phyloP scores from a whole-genome alignment of 495 filamentous ascomycete genomes.

The Geopyxis carbonaria region DNA sequence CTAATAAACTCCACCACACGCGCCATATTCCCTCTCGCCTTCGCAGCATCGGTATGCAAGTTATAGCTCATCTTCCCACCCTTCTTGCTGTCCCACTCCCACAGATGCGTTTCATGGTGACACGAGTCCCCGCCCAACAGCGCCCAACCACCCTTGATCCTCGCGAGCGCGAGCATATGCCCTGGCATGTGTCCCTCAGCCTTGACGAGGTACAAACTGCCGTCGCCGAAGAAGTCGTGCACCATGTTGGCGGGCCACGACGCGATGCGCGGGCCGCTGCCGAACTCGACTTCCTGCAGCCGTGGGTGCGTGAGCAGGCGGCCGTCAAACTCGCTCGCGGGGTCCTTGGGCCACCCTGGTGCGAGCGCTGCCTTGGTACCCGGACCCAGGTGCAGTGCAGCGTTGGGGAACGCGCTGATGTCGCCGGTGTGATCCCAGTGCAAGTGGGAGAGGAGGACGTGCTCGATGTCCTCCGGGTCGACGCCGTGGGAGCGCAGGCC shows the following conservation, averaged over 20 bases:
- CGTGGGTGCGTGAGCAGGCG: conserved; percentile 30
- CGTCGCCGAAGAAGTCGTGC: conserved; percentile 45
- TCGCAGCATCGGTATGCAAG: too few species aligned
- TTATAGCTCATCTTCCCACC: too few species aligned
- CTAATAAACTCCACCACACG: too few species aligned
- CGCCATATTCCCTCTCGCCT: too few species aligned
- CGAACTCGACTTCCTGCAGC: conserved; percentile 34
- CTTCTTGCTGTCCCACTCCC: too few species aligned
- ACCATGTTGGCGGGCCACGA: conserved; percentile 27
- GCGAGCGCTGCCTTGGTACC: conserved; percentile 33
- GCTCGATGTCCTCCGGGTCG: conserved; percentile 33
- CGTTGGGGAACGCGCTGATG: conserved; percentile 34
- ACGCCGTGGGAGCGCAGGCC: conserved; percentile 25
- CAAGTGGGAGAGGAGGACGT: conserved; percentile 41
- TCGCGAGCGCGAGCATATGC: conserved; percentile 39
- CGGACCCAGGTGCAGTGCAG: conserved; percentile 39
- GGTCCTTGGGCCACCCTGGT: conserved; percentile 36
- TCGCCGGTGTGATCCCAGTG: conserved; percentile 50
- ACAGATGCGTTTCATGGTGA: too few species aligned
- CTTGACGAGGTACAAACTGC: conserved; percentile 41
- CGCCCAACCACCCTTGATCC: too few species aligned
- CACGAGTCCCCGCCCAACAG: too few species aligned
- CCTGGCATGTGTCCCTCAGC: conserved; percentile 40
- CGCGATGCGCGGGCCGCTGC: not conserved
- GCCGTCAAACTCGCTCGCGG: conserved; percentile 30